Evolutionary conservation across 352 stramenopile genomes (phyloP).

Genomic region (Achlya hypogyna): DNA sequence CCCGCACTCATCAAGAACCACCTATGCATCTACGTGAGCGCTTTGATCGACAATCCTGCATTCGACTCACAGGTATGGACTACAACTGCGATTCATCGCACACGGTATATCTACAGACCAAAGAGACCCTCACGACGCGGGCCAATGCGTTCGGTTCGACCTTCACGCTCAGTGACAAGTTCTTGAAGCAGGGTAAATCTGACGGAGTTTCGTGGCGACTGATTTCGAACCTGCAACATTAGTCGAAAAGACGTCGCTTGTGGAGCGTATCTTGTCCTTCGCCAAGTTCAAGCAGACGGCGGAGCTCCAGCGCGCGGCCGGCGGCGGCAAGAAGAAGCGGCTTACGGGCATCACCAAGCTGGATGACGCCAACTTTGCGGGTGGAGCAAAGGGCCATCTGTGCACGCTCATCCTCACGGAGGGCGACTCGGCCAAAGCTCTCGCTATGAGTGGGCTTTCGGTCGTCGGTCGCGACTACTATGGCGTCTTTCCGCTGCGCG

Average conservation of each 20-base stretch:
- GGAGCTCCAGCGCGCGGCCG: constrained; percentile 84
- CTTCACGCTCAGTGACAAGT: constrained; percentile 79
- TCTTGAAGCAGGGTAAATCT: constrained; percentile 51
- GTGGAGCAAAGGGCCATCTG: constrained; percentile 76
- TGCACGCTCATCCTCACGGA: constrained; percentile 99
- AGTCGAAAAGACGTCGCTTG: constrained; percentile 83
- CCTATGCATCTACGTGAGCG: constrained; percentile 94
- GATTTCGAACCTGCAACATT: neutral
- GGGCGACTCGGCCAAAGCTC: constrained; percentile 98
- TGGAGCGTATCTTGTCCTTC: constrained; percentile 87
- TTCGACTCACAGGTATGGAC: constrained; percentile 91
- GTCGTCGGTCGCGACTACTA: constrained; percentile 98
- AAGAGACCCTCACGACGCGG: constrained; percentile 93
- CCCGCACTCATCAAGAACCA: constrained; percentile 93
- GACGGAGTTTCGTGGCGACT: neutral
- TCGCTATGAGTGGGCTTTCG: constrained; percentile 97
- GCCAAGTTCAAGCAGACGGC: constrained; percentile 88
- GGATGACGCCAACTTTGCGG: constrained; percentile 95
- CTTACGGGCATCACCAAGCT: constrained; percentile 93
- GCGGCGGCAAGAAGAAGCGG: constrained; percentile 71
- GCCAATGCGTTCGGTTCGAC: constrained; percentile 77
- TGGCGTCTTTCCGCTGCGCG: constrained; percentile 97
- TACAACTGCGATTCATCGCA: neutral
- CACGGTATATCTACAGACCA: too few relatives aligned
- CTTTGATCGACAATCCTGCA: constrained; percentile 94